Conservation (phyloP, 2,329 filamentous ascomycete genomes). For the Grosmannia clavigera region DNA sequence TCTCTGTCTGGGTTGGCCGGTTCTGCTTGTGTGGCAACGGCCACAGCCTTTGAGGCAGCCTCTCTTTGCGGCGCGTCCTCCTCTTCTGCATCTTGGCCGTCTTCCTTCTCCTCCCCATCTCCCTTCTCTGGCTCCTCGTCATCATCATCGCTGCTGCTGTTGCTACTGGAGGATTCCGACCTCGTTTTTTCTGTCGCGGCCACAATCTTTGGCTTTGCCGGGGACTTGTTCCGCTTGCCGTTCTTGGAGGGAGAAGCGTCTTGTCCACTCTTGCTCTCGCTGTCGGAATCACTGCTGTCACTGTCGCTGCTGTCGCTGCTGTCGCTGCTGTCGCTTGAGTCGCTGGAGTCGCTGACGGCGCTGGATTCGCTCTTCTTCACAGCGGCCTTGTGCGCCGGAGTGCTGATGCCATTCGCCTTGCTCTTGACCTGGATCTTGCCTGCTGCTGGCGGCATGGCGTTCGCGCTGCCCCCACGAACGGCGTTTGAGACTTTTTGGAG, state of each 20-base stretch:
- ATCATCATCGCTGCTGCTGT: constrained; percentile 1
- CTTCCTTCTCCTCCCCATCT: neutral
- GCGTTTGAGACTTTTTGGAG: constrained; percentile 10
- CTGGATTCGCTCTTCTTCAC: neutral
- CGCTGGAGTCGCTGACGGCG: constrained; percentile 4
- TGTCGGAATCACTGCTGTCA: neutral
- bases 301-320: constrained; percentile 9
- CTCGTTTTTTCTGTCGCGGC: neutral
- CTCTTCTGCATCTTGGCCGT: neutral
- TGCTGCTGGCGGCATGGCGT: neutral
- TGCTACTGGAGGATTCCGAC: neutral
- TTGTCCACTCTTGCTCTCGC: constrained; percentile 8
- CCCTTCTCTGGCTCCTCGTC: constrained; percentile 6
- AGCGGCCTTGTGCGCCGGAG: neutral
- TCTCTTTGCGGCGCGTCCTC: neutral
- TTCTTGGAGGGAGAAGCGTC: constrained; percentile 9
- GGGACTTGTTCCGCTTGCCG: constrained; percentile 3
- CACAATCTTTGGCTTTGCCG: neutral
- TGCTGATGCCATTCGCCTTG: constrained; percentile 9
- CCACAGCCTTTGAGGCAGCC: neutral
- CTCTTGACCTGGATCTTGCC: constrained; percentile 7
- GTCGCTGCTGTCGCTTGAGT: constrained; percentile 15
- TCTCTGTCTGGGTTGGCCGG: neutral
- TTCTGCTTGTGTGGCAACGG: neutral
- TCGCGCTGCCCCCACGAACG: neutral